A percentile compares a stretch with the other conserved stretches of the same genome.
phyloP scores from a whole-genome alignment of 352 stramenopile genomes.

The Albugo laibachii region DNA sequence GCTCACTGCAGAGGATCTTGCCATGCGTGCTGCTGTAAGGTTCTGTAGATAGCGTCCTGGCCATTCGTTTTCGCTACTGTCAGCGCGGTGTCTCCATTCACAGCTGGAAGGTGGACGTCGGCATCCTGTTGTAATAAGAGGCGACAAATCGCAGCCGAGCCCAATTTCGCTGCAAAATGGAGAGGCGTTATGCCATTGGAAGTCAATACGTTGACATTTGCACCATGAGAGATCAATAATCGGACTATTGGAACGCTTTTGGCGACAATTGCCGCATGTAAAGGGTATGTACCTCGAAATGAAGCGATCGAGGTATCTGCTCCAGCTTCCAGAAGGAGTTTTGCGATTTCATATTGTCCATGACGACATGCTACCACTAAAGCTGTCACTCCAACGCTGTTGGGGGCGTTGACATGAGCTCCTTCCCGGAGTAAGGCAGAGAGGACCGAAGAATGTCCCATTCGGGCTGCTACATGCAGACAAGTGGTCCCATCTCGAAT shows the following conservation, averaged over 20 bases:
- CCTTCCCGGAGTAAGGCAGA: slow-evolving; percentile 22
- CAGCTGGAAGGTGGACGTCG: slow-evolving; percentile 40
- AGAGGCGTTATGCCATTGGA: slow-evolving; percentile 51
- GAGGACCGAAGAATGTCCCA: slow-evolving; percentile 12
- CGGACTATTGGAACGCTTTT: slow-evolving; percentile 35
- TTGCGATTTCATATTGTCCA: neutral
- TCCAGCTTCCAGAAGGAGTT: neutral
- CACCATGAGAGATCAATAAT: slow-evolving; percentile 33
- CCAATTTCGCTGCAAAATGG: slow-evolving; percentile 53
- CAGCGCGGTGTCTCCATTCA: slow-evolving; percentile 51
- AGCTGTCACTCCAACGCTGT: neutral
- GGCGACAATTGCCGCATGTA: neutral
- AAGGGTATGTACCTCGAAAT: neutral
- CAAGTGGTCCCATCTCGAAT: neutral
- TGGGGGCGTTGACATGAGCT: slow-evolving; percentile 6
- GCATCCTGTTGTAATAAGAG: slow-evolving; percentile 42
- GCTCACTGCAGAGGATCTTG: no score
- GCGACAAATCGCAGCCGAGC: slow-evolving; percentile 31
- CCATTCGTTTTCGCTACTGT: slow-evolving; percentile 53
- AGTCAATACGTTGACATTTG: slow-evolving; percentile 49
- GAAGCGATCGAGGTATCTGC: neutral
- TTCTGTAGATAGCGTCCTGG: slow-evolving; percentile 35
- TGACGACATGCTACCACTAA: neutral
- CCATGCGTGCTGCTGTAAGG: slow-evolving; percentile 18
- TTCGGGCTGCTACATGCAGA: neutral